Evolutionary conservation across 2,329 filamentous ascomycete species (phyloP).

Genomic region (Cytospora piceicola): DNA sequence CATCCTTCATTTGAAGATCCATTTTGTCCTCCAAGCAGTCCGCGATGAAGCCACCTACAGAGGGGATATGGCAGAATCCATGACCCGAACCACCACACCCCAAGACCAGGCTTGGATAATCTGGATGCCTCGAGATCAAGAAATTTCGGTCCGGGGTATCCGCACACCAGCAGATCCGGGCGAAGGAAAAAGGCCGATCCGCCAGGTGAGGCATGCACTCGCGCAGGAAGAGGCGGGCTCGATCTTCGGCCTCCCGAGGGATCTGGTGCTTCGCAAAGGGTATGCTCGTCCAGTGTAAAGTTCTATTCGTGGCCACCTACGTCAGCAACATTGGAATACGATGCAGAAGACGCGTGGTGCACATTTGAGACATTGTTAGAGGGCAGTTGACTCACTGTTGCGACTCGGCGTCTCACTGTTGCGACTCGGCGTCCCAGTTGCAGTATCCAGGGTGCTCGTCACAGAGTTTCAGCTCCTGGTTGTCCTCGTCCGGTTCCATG

Average conservation of each 20-base stretch:
- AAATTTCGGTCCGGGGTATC: conserved; percentile 59
- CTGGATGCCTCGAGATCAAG: conserved; percentile 54
- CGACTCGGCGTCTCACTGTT: conserved; percentile 4
- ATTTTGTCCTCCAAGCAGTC: conserved; percentile 52
- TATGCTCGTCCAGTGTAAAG: conserved; percentile 1
- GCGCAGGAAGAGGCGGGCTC: conserved; percentile 51
- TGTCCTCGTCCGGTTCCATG: conserved; percentile 52
- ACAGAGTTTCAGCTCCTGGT: conserved; percentile 52
- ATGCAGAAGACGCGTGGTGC: not conserved
- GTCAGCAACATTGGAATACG: not conserved
- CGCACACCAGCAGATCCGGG: conserved; percentile 60
- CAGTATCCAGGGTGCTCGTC: conserved; percentile 62
- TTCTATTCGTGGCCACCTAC: not conserved
- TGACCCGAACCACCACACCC: conserved; percentile 57
- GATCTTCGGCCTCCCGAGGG: conserved; percentile 50
- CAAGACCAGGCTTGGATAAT: conserved; percentile 47
- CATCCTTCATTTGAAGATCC: conserved; percentile 46
- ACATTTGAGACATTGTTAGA: not conserved
- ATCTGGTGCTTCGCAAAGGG: conserved; percentile 42
- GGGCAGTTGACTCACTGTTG: not conserved
- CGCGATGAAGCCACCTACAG: conserved; percentile 53
- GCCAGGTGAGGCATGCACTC: conserved; percentile 59
- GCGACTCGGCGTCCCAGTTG: conserved; percentile 38
- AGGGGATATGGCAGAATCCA: conserved; percentile 57
- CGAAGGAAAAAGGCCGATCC: conserved; percentile 51